phyloP scores from a whole-genome alignment of 2,329 filamentous ascomycete species.

The Pseudogymnoascus sp. region DNA sequence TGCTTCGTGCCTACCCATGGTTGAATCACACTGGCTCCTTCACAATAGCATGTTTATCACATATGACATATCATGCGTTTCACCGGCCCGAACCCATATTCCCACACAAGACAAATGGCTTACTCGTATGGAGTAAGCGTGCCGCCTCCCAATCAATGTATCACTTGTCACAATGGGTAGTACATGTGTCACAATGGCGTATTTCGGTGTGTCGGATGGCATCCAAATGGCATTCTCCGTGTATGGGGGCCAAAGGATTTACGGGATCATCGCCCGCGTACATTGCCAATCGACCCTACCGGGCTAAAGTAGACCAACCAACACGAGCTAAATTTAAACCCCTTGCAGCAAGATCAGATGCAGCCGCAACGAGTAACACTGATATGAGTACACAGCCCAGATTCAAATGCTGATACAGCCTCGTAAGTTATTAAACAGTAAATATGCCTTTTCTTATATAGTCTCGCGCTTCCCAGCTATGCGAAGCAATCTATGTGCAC shows the following conservation, averaged over 20 bases:
- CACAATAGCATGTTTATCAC: not conserved
- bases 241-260: not conserved
- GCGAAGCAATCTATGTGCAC: not conserved
- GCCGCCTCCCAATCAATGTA: not conserved
- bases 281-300: not conserved
- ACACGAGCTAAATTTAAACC: not conserved
- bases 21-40: not conserved
- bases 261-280: not conserved
- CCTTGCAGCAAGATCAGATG: not conserved
- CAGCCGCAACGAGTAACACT: not conserved
- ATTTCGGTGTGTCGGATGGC: not conserved
- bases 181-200: not conserved
- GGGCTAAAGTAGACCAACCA: not conserved
- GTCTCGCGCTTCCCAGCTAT: not conserved
- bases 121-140: not conserved
- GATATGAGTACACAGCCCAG: not conserved
- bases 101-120: not conserved
- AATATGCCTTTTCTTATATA: not conserved
- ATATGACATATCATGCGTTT: not conserved
- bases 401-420: not conserved
- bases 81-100: not conserved
- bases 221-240: not conserved
- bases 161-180: slow-evolving; percentile 1
- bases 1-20: not conserved
- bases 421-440: not conserved